phyloP scores from a whole-genome alignment of 352 stramenopile species.

The Globisporangium abappressorium region DNA sequence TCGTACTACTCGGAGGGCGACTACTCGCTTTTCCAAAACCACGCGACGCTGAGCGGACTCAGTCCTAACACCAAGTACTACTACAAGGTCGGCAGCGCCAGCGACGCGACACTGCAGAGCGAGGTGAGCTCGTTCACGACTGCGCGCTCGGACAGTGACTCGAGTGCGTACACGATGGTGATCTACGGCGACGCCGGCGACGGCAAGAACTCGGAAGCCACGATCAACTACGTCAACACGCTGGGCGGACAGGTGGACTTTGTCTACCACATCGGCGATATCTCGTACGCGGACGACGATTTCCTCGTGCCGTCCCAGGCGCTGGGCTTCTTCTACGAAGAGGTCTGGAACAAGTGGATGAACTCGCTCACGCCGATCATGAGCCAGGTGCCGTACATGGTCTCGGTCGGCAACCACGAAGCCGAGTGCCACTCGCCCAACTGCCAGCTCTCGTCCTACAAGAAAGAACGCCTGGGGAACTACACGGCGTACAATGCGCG shows the following conservation, averaged over 20 bases:
- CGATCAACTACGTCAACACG: constrained; percentile 24
- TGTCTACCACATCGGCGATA: constrained; percentile 72
- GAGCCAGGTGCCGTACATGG: constrained; percentile 76
- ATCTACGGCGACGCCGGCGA: constrained; percentile 63
- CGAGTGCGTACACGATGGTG: constrained; percentile 37
- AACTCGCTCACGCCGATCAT: constrained; percentile 51
- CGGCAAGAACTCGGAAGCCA: constrained; percentile 31
- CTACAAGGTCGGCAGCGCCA: constrained; percentile 43
- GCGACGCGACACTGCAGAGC: constrained; percentile 24
- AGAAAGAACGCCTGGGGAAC: constrained; percentile 63
- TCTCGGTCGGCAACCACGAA: constrained; percentile 84
- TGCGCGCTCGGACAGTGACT: constrained; percentile 18
- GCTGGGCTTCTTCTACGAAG: constrained; percentile 81
- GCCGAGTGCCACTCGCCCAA: constrained; percentile 76
- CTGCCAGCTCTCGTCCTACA: constrained; percentile 48
- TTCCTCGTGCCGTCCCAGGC: constrained; percentile 13
- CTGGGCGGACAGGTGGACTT: constrained; percentile 35
- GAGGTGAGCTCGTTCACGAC: constrained; percentile 33
- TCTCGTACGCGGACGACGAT: constrained; percentile 46
- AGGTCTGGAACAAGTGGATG: constrained; percentile 87
- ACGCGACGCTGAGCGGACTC: constrained; percentile 30
- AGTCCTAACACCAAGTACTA: constrained; percentile 39
- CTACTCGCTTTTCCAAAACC: constrained; percentile 46
- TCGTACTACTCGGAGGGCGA: constrained; percentile 51
- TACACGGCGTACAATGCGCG: constrained; percentile 84